These are phyloP conservation scores for Tolypocladium pustulatum DNA, from an alignment of 2,329 filamentous ascomycete genomes.

Conservation along the genomic window DNA sequence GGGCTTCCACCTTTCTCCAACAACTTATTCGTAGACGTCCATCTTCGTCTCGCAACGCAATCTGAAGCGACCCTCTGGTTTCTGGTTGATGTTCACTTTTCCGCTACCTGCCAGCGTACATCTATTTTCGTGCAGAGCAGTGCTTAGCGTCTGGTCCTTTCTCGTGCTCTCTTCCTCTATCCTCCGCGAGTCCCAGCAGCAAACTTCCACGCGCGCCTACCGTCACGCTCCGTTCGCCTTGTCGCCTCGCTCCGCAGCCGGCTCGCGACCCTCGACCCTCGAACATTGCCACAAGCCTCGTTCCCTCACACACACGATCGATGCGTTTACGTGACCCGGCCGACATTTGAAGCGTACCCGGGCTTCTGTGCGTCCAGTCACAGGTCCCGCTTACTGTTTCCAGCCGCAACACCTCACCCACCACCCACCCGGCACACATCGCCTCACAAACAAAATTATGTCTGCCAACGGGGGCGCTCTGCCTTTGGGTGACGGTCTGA, in stretches of 20 bases:
- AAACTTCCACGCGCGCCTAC: background rate
- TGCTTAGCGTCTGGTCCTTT: background rate
- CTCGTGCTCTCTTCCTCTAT: background rate
- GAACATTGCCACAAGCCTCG: too few species aligned
- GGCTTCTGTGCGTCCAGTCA: background rate
- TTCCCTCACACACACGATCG: background rate
- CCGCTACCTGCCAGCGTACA: background rate
- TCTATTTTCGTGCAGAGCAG: background rate
- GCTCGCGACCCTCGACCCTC: background rate
- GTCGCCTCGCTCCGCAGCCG: background rate
- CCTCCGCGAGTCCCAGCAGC: background rate
- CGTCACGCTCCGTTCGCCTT: background rate
- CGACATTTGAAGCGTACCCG: background rate
- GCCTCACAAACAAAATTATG: constrained; percentile 15
- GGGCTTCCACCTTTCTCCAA: background rate
- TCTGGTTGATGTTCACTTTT: background rate
- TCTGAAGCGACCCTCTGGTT: background rate
- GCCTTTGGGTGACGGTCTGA: constrained; percentile 18
- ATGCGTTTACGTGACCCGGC: background rate
- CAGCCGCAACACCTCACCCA: constrained; percentile 4
- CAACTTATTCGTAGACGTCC: background rate
- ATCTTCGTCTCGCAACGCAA: background rate
- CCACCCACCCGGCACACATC: constrained; percentile 1
- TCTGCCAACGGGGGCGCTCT: constrained; percentile 24
- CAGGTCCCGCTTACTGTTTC: constrained; percentile 3